Percentiles rank a stretch among this genome's conserved stretches.
These are phyloP conservation scores for Rubus idaeus DNA, from an alignment of 306 rosid species.

Conservation along the genomic window DNA sequence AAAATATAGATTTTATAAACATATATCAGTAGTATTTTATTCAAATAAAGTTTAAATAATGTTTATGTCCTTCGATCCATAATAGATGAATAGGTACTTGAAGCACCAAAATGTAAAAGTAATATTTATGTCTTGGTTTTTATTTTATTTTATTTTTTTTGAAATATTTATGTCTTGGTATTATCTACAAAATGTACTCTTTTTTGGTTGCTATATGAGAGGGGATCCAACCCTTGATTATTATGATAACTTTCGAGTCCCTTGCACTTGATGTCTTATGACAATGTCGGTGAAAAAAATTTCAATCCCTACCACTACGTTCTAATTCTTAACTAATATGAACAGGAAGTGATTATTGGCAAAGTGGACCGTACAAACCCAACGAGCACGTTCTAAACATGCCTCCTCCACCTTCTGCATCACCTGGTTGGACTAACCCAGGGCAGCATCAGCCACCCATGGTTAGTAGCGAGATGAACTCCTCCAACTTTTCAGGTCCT, in stretches of 20 bases:
- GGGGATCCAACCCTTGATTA: no score
- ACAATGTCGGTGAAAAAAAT: neutral
- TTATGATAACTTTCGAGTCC: no score
- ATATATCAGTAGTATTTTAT: neutral
- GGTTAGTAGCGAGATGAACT: conserved; percentile 42
- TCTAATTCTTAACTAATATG: neutral
- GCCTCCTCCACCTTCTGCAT: conserved; percentile 13
- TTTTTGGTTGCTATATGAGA: no score
- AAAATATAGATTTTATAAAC: neutral
- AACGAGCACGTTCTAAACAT: neutral
- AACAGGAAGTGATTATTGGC: conserved; percentile 10
- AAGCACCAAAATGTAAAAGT: no score
- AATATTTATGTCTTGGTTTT: no score
- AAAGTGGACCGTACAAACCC: neutral
- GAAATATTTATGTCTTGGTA: no score
- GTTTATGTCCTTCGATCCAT: neutral
- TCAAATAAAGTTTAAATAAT: no score
- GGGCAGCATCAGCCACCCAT: conserved; percentile 16
- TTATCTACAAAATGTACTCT: no score
- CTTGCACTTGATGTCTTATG: no score
- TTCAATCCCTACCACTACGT: neutral
- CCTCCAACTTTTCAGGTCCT: conserved; percentile 55
- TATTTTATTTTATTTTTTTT: no score
- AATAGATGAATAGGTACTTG: no score
- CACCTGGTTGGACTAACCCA: neutral